Evolutionary conservation across 2,329 filamentous ascomycete species (phyloP).

Genomic region (Colletotrichum theobromicola): DNA sequence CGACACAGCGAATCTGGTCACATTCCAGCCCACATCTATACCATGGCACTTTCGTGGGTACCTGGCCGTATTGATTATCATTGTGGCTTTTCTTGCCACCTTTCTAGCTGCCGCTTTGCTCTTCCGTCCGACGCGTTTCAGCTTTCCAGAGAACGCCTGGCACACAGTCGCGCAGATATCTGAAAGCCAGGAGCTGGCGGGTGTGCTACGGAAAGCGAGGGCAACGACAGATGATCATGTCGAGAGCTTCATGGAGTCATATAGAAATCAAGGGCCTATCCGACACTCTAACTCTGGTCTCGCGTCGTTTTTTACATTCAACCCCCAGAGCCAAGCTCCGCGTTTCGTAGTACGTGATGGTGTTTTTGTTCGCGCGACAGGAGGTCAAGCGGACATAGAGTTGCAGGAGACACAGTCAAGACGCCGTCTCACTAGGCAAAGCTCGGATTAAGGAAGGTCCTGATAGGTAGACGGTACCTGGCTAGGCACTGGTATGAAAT

Average conservation of each 20-base stretch:
- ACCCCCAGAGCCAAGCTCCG: background rate
- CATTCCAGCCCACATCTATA: background rate
- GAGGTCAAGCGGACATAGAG: background rate
- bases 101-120: background rate
- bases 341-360: background rate
- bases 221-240: background rate
- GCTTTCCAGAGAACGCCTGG: background rate
- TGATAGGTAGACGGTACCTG: background rate
- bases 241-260: background rate
- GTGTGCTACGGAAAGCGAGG: background rate
- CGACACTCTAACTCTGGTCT: background rate
- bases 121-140: background rate
- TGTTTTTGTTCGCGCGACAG: background rate
- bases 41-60: background rate
- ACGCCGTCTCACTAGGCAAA: background rate
- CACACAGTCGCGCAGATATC: background rate
- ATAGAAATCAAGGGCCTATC: background rate
- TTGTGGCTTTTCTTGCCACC: background rate
- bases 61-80: background rate
- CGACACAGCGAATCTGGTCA: background rate
- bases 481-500: fast-evolving
- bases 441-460: background rate
- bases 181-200: background rate
- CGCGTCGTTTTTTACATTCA: background rate
- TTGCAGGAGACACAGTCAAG: background rate